phyloP scores from a whole-genome alignment of 345 rosid species.

The Mallotus nudiflorus region DNA sequence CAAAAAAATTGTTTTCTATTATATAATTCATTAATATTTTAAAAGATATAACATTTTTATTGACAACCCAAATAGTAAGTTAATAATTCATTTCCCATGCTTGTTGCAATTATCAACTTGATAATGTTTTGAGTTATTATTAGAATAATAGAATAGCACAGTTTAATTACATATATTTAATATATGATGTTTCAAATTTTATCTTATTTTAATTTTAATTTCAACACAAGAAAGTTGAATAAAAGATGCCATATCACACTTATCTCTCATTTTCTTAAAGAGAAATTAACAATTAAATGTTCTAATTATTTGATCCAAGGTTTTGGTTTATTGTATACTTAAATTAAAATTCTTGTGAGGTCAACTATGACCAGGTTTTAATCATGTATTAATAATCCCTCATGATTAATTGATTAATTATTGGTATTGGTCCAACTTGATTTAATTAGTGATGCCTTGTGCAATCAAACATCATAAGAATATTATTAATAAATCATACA shows the following conservation, averaged over 20 bases:
- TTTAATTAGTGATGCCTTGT: conserved; percentile 12
- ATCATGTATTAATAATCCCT: background rate
- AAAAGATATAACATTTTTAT: too few species aligned
- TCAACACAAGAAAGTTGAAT: too few species aligned
- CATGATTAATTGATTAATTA: background rate
- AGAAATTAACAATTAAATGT: background rate
- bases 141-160: too few species aligned
- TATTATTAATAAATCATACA: background rate
- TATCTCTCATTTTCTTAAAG: background rate
- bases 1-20: too few species aligned
- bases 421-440: background rate
- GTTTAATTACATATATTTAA: background rate
- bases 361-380: conserved; percentile 7
- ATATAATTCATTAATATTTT: too few species aligned
- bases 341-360: conserved; percentile 7
- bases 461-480: background rate
- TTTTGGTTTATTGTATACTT: background rate
- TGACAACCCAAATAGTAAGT: too few species aligned
- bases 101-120: too few species aligned
- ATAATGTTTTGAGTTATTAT: too few species aligned
- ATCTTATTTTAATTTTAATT: too few species aligned
- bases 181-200: background rate
- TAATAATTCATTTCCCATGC: too few species aligned
- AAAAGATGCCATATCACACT: too few species aligned
- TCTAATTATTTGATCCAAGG: conserved; percentile 20